Base-by-base conservation (phyloP, 192 early-diverging fungal genomes). In the Diversispora eburnea region DNA sequence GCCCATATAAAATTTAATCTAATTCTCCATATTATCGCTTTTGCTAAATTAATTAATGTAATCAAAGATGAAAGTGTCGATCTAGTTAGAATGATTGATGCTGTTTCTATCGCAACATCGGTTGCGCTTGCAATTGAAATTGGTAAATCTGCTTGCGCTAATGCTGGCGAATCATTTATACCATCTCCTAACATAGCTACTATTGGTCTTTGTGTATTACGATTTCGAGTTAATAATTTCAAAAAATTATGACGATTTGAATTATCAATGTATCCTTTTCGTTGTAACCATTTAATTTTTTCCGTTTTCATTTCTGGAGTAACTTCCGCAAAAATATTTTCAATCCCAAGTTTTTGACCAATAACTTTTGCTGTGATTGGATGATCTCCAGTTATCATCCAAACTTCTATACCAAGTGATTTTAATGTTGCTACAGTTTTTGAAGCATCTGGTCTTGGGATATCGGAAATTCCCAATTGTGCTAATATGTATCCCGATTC, bases 111-210 rank as follows among this genome's bases (percentile, higher is more conserved):
- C 3, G 95, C 94, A 55, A 95, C 88, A 45, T 95, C 95, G 0
- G 95, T 94, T 8, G 93, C 96, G 6, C 88, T 90, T 13, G 94
- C 92, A 39, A 98, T 84, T 4, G 96, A 93, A 67, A 98, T 91
- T 5, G 94, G 94, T 42, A 98, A 84, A 81, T 96, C 92, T 3
- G 95, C 89, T 72, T 93, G 91, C 4, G 94, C 92, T 2, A 98
- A 80, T 2, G 96, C 96, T 52, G 93, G 88, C 4, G 94, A 90
- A 81, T 97, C 96, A 69, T 98, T 98, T 77, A 98, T 95, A 15
- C 96, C 96, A 77, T 98, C 96, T 25, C 96, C 96, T 6, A 94
- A 87, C 92, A 98, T 94, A 0, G 91, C 94, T 3, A 98, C 94
- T 22, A 84, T 77, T 42, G 86, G 76, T 59, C 76, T 63, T 33